phyloP scores from a whole-genome alignment of 2,329 filamentous ascomycete species.

The Penicillium olsonii region DNA sequence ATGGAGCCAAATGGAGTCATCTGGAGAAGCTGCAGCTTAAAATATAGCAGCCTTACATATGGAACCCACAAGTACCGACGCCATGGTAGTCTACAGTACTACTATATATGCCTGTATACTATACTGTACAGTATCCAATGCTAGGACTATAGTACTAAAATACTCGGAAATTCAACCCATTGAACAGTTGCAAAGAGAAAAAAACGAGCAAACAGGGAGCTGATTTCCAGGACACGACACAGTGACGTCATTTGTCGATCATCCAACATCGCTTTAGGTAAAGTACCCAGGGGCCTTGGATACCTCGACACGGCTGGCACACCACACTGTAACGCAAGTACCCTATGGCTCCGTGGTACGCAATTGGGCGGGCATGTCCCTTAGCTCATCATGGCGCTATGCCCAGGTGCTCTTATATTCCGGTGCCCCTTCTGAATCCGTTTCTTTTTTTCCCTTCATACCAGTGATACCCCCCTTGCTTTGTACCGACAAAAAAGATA shows the following conservation, averaged over 20 bases:
- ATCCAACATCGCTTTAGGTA: conserved; percentile 1
- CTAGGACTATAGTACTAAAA: no score
- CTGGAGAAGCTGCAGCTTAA: background rate
- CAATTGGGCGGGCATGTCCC: background rate
- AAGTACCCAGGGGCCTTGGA: background rate
- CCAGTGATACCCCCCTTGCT: conserved; percentile 26
- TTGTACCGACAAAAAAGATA: conserved; percentile 11
- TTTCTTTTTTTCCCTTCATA: conserved; percentile 24
- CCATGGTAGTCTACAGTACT: no score
- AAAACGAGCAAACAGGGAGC: background rate
- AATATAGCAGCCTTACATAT: conserved; percentile 13
- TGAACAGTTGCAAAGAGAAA: no score
- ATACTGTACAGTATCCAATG: no score
- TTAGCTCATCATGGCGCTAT: conserved; percentile 11
- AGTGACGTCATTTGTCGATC: conserved; percentile 12
- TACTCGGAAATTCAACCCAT: no score
- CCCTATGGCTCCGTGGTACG: background rate
- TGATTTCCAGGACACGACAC: conserved; percentile 8
- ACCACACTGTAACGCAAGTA: background rate
- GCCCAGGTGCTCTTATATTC: conserved; percentile 17
- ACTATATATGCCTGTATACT: no score
- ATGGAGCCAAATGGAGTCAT: background rate
- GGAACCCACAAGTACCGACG: background rate
- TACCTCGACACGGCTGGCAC: background rate
- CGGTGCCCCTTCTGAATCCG: conserved; percentile 4